phyloP scores from a whole-genome alignment of 2,329 filamentous ascomycete genomes.

The Cladorrhinum sp. region DNA sequence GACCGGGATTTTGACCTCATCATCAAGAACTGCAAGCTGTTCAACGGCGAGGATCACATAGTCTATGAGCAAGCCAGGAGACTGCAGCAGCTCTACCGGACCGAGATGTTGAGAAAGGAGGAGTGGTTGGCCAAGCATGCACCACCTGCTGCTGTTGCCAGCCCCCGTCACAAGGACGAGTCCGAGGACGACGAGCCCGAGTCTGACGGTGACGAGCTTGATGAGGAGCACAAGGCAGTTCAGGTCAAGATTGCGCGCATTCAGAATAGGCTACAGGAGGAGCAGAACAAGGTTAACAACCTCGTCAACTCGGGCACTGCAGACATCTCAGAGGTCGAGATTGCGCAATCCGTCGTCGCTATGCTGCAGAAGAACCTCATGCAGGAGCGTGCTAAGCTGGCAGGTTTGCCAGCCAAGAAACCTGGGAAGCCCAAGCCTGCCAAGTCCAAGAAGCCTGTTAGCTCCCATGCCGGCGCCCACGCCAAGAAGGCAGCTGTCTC shows the following conservation, averaged over 20 bases:
- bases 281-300: constrained; percentile 56
- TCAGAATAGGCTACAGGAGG: constrained; percentile 50
- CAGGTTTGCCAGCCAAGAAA: constrained; percentile 46
- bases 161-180: constrained; percentile 66
- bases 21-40: constrained; percentile 85
- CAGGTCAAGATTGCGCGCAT: constrained; percentile 50
- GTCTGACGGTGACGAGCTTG: constrained; percentile 55
- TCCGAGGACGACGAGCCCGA: constrained; percentile 69
- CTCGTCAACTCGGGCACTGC: constrained; percentile 49
- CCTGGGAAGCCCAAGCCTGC: constrained; percentile 44
- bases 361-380: constrained; percentile 70
- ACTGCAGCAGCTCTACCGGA: constrained; percentile 71
- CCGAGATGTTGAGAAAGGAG: constrained; percentile 73
- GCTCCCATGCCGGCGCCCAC: constrained; percentile 18
- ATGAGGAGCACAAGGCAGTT: constrained; percentile 38
- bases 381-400: constrained; percentile 64
- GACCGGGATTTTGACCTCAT: constrained; percentile 79
- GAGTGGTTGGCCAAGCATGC: constrained; percentile 77
- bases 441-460: constrained; percentile 30
- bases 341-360: constrained; percentile 60
- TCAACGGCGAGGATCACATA: constrained; percentile 73
- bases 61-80: constrained; percentile 70
- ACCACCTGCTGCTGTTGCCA: constrained; percentile 52
- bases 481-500: constrained; percentile 24
- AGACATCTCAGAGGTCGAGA: constrained; percentile 51